Base-by-base conservation (phyloP, 352 stramenopile species). In the Pythium rishiriense region DNA sequence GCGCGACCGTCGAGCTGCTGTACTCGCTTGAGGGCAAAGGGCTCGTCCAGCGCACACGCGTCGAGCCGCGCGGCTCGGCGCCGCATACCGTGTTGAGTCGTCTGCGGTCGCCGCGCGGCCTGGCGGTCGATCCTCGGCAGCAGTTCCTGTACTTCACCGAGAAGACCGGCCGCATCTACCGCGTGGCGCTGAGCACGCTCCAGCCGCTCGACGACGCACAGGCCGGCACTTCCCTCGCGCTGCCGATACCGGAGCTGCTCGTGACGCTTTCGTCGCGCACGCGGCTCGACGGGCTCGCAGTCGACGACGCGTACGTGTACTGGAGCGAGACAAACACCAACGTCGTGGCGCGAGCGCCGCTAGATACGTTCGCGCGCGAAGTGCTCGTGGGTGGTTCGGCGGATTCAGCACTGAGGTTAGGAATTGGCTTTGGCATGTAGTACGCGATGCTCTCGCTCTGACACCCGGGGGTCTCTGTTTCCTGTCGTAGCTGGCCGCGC, bases 301-400 rank as follows among this genome's bases (percentile, higher is more conserved):
- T 93, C 4, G 80, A 90, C 43, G 11, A 60, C 59, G 2, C 26
- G 22, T 61, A 50, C 29, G 51, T 68, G 10, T 93, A 91, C 60
- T 93, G 83, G 83, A 81, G 72, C 47, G 83, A 93, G 43, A 83
- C 54, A 25, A 93, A 90, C 66, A 68, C 70, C 10, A 90, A 93
- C 50, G 66, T 78, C 3, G 51, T 93, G 17, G 80, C 75, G n/a
- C 71, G 71, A 21, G 83, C 83, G 6, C 55, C 72, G 1, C 64
- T 80, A 8, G 64, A 69, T 24, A 66, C 75, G 17, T 87, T 87
- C 51, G 49, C 73, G 52, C 80, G 75, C 4, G 54, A 87, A 31
- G 64, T 88, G 1, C 47, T 93, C 12, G 70, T 86, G 7, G 78
- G 81, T 15, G 80, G 75, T 6, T 79, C 72, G 14, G 71, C 80